Evolutionary conservation across 2,329 filamentous ascomycete species (phyloP).

Genomic region (Cladophialophora yegresii): DNA sequence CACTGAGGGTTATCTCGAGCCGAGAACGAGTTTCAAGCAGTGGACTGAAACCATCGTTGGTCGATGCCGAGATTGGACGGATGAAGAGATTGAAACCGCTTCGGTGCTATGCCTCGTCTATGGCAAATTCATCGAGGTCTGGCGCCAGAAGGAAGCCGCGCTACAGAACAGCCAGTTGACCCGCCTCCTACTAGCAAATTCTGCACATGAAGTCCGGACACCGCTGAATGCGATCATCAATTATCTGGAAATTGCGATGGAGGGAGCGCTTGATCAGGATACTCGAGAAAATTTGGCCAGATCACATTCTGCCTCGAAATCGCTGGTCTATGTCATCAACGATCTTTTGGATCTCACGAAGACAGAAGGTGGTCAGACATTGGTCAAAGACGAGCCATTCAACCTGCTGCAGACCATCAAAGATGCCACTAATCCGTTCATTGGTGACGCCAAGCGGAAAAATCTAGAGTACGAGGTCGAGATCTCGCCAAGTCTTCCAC

Average conservation of each 20-base stretch:
- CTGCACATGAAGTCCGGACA: constrained; percentile 87
- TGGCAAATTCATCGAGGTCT: constrained; percentile 86
- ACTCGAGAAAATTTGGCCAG: constrained; percentile 80
- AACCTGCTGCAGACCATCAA: constrained; percentile 69
- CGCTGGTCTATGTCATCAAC: constrained; percentile 90
- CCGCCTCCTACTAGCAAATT: constrained; percentile 76
- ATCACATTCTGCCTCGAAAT: constrained; percentile 89
- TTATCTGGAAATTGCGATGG: constrained; percentile 85
- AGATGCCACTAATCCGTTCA: constrained; percentile 77
- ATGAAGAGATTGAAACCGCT: constrained; percentile 85
- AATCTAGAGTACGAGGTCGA: constrained; percentile 68
- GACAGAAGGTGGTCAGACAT: constrained; percentile 74
- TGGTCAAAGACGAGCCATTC: constrained; percentile 80
- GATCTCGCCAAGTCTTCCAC: constrained; percentile 68
- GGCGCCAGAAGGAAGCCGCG: constrained; percentile 85
- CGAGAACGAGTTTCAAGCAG: constrained; percentile 73
- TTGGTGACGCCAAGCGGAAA: constrained; percentile 73
- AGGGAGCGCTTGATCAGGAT: constrained; percentile 75
- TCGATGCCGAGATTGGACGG: constrained; percentile 83
- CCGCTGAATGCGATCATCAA: constrained; percentile 93
- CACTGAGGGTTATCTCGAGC: constrained; percentile 73
- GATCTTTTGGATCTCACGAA: constrained; percentile 87
- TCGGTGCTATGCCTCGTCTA: constrained; percentile 86
- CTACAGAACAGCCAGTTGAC: constrained; percentile 81
- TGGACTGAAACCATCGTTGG: constrained; percentile 82